These are phyloP conservation scores for Candida sp. DNA, from an alignment of 1,139 yeast genomes.

Conservation along the genomic window DNA sequence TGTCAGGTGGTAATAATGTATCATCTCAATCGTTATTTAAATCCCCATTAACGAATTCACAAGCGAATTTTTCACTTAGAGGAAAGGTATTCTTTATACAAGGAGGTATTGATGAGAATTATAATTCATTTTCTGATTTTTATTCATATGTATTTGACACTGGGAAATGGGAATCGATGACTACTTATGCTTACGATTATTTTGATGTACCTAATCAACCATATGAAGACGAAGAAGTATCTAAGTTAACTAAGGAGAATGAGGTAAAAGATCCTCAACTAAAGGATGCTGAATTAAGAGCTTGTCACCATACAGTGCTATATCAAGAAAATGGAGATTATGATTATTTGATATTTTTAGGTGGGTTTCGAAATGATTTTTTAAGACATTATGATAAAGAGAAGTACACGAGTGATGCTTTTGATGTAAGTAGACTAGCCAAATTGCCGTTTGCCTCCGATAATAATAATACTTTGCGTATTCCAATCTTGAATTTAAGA, in stretches of 20 bases:
- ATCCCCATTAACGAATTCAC: neutral
- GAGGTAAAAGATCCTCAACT: conserved; percentile 25
- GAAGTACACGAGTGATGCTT: conserved; percentile 30
- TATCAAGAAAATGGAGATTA: conserved; percentile 33
- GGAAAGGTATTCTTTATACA: conserved; percentile 34
- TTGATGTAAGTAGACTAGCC: conserved; percentile 34
- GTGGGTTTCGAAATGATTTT: conserved; percentile 39
- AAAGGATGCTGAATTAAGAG: conserved; percentile 40
- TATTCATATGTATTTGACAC: conserved; percentile 30
- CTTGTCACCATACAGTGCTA: conserved; percentile 42
- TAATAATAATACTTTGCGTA: conserved; percentile 27
- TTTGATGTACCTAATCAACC: conserved; percentile 24
- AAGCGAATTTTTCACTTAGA: conserved; percentile 15
- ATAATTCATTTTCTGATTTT: conserved; percentile 30
- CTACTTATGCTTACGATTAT: conserved; percentile 37
- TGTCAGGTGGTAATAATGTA: neutral
- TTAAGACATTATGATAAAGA: conserved; percentile 28
- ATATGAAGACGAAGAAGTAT: conserved; percentile 25
- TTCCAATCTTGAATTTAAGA: conserved; percentile 35
- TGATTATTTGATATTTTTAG: conserved; percentile 37
- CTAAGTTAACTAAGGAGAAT: conserved; percentile 17
- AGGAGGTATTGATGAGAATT: conserved; percentile 38
- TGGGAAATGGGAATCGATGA: conserved; percentile 31
- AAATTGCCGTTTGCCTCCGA: conserved; percentile 26
- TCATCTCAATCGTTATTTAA: conserved; percentile 1